Evolutionary conservation across 495 filamentous ascomycete species (phyloP), one percentile per base, ranked within the genome.

Genomic region (Penicillium verhagenii): DNA sequence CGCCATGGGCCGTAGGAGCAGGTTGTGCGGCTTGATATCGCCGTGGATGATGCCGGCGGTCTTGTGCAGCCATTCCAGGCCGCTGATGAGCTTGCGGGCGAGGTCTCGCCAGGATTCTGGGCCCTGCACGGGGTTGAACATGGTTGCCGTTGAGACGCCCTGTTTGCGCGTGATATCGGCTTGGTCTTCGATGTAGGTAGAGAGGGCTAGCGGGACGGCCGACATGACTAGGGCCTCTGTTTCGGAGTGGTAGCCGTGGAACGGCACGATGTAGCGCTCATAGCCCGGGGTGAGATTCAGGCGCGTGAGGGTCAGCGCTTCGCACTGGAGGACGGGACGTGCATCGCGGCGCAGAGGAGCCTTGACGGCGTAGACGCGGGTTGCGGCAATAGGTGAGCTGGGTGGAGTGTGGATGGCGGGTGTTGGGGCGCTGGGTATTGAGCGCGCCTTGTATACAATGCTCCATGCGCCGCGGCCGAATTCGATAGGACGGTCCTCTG

Each of bases 401-500:
- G 81, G 83, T 14, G 79, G 77, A 37, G 76, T 79, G 26, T 46
- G 47, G 53, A 44, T 35, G 13, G 53, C 28, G 28, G 33, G 24
- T 47, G 48, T 46, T 31, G 35, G 16, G 47, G 50, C 24, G 45
- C 35, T 29, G 39, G 49, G 57, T 19, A 19, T 58, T 54, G 37
- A 60, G 51, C 21, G 65, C 14, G 66, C 82, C 48, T 74, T 76
- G 65, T 82, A 84, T 10, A 87, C 84, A 13, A 74, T 76, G 60
- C 84, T 87, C 83, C 84, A 86, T 6, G 74, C 74, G 9, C 84
- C 84, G 42, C 67, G 74, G 26, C 84, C 84, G 31, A 81, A 79
- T 57, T 79, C 75, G 14, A 72, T n/a, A 1, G 56, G 66, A 18
- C 56, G 61, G 5, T 66, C 65, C 18, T 56, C 47, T 9, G 26